A percentile compares a stretch with the other conserved stretches of the same genome.
These are phyloP conservation scores for Wallacemonas collosoma DNA, from an alignment of 208 protist genomes.

Conservation along the genomic window DNA sequence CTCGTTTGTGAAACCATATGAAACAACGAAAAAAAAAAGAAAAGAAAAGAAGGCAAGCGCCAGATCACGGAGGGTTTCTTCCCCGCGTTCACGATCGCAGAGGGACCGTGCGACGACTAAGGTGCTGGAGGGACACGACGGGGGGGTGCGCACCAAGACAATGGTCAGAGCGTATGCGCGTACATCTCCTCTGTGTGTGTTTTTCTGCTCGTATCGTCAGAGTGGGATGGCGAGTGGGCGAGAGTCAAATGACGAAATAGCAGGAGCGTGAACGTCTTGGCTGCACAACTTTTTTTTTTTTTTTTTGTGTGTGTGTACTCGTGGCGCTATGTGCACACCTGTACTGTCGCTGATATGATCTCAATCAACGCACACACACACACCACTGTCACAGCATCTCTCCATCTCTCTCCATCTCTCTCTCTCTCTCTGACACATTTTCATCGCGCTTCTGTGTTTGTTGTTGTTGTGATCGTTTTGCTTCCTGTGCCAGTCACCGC, in stretches of 20 bases:
- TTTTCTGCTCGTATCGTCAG: too few species aligned
- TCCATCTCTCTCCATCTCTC: not conserved
- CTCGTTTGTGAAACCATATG: not conserved
- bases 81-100: too few species aligned
- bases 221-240: too few species aligned
- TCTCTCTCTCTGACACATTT: not conserved
- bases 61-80: too few species aligned
- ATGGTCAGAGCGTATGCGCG: too few species aligned
- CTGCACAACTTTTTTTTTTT: not conserved
- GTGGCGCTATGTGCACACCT: slow-evolving; percentile 7
- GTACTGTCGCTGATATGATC: not conserved
- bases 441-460: slow-evolving; percentile 9
- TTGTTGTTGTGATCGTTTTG: slow-evolving; percentile 6
- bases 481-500: not conserved
- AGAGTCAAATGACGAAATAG: too few species aligned
- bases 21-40: slow-evolving; percentile 10
- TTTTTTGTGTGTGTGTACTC: slow-evolving; percentile 16
- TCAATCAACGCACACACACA: not conserved
- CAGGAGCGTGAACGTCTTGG: too few species aligned
- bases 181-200: too few species aligned
- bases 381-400: not conserved
- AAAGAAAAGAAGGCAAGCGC: not conserved
- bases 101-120: too few species aligned
- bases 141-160: too few species aligned
- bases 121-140: too few species aligned